Evolutionary conservation across 1,284 basidiomycete species (phyloP).

Genomic region (Vanrija sp.): DNA sequence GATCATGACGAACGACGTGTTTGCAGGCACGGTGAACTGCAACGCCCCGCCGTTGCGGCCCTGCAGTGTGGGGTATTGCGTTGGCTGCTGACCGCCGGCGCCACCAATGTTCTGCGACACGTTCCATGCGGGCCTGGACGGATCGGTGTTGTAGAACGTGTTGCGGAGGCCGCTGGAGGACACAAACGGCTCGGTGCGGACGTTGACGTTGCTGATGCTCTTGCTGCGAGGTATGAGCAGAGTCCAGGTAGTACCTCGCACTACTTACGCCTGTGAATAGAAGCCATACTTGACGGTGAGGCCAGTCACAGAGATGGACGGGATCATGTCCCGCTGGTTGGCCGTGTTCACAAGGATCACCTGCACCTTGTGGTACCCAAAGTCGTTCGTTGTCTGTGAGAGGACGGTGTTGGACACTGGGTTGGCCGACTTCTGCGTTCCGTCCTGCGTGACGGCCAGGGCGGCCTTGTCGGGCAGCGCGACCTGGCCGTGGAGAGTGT

Average conservation of each 20-base stretch:
- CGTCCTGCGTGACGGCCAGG: too few species aligned
- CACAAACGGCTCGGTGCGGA: neutral
- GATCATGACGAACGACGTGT: constrained; percentile 1
- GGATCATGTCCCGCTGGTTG: neutral
- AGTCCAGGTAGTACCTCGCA: too few species aligned
- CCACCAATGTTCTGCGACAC: neutral
- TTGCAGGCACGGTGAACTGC: neutral
- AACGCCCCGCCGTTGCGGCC: neutral
- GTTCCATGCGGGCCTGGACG: neutral
- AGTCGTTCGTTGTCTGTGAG: neutral
- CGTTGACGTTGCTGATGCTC: neutral
- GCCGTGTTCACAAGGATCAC: constrained; percentile 1
- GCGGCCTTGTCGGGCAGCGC: too few species aligned
- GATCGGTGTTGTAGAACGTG: neutral
- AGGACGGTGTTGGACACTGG: too few species aligned
- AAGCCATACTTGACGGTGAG: neutral
- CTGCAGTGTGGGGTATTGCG: too few species aligned
- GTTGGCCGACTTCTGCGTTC: too few species aligned
- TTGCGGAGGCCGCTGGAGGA: neutral
- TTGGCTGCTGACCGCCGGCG: neutral
- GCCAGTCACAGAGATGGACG: neutral
- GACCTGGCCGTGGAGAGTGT: too few species aligned
- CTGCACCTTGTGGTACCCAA: constrained; percentile 7
- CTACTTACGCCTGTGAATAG: too few species aligned
- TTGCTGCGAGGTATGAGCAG: too few species aligned